Base-by-base conservation (phyloP, 305 asterid genomes). In the Solanum hybrid region DNA sequence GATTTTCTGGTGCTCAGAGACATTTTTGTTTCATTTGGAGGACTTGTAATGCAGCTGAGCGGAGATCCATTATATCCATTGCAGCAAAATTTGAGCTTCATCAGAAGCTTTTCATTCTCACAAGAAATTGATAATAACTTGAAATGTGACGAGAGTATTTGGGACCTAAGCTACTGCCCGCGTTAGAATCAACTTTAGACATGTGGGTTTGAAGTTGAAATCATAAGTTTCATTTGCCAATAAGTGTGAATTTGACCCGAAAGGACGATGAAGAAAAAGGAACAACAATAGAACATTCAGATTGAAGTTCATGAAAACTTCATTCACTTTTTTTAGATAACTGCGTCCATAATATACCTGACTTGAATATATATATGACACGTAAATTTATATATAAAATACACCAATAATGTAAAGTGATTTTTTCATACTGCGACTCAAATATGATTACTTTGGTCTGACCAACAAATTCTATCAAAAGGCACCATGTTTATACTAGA, bases 41-140 rank as follows among this genome's bases (percentile, higher is more conserved):
- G 98, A 87, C 97, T 95, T 87, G 94, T 95, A 92, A 95, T 96
- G 99, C 89, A 91, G 96, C 95, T 96, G 85, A 95, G 92, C 87
- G 99, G 98, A 32, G 98, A 96, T 90, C 94, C 96, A 80, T 10
- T 10, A 40, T 40, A 40, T 93, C 96, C 20, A 94, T 95, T 89
- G 95, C 98, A 31, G 92, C 98, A 79, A 94, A 95, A 78, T 75
- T 95, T 81, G 97, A 95, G 94, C 97, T 97, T 14, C 98, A 97
- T 89, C 98, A 95, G 93, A 94, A 87, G 95, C 38, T 95, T 93
- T 97, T 97, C 90, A 89, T 97, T 88, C 99, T 96, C 86, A 86
- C 96, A 4, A 93, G 96, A 42, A 77, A 20, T 20, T 77, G 46
- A 34, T 34, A 34, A 17, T 77, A 77, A 77, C 64, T 46, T 46